A percentile compares a stretch with the other conserved stretches of the same genome.
These are phyloP conservation scores for Panaeolus cyanescens DNA, from an alignment of 768 basidiomycete species.

Conservation along the genomic window DNA sequence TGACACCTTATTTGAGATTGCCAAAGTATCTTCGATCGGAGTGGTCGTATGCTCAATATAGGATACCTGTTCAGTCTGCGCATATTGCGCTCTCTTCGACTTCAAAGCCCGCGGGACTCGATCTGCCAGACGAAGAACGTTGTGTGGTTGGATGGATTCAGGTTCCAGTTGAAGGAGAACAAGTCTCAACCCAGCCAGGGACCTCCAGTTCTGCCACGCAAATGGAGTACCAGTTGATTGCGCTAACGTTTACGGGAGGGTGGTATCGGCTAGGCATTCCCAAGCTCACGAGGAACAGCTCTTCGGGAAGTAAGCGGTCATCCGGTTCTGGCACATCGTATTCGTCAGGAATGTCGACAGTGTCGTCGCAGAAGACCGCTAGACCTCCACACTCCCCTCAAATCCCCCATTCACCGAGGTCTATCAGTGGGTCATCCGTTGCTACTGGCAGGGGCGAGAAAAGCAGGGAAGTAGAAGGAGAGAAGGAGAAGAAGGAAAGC, in stretches of 20 bases:
- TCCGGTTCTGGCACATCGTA: constrained; percentile 6
- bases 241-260: constrained; percentile 86
- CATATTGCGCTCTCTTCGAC: constrained; percentile 79
- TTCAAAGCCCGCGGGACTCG: constrained; percentile 58
- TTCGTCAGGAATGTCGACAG: constrained; percentile 4
- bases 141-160: constrained; percentile 88
- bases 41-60: constrained; percentile 94
- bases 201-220: constrained; percentile 20
- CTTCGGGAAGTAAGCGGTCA: constrained; percentile 13
- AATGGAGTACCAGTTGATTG: constrained; percentile 75
- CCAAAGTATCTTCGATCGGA: constrained; percentile 95
- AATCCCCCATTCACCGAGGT: constrained; percentile 40
- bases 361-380: constrained; percentile 2
- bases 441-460: constrained; percentile 48
- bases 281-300: constrained; percentile 21
- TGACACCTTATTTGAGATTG: constrained; percentile 78
- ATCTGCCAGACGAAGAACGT: constrained; percentile 78
- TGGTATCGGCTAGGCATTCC: constrained; percentile 87
- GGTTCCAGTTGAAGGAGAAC: constrained; percentile 39
- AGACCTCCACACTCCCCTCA: constrained; percentile 11
- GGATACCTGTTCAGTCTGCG: constrained; percentile 82
- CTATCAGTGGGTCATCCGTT: constrained; percentile 58
- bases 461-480: constrained; percentile 62
- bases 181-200: background rate
- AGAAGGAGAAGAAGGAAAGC: constrained; percentile 59